These are phyloP conservation scores for Dissophora globulifera DNA, from an alignment of 192 early-diverging fungal genomes.

Conservation along the genomic window DNA sequence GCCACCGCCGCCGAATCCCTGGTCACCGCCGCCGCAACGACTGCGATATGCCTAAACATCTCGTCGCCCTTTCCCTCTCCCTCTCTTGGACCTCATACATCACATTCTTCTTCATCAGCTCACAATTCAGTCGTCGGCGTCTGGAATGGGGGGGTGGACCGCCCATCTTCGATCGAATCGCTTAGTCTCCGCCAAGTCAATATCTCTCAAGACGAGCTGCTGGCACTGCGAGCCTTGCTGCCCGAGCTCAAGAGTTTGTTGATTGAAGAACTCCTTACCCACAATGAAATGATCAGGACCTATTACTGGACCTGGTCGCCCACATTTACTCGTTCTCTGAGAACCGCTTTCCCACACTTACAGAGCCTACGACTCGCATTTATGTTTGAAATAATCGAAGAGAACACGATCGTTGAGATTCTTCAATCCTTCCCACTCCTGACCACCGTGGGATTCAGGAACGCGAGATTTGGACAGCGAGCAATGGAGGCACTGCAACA, in stretches of 20 bases:
- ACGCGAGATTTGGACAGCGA: constrained; percentile 22
- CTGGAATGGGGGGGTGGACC: constrained; percentile 2
- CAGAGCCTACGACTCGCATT: constrained; percentile 20
- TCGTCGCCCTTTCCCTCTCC: no score
- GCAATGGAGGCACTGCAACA: constrained; percentile 33
- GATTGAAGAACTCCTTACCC: constrained; percentile 42
- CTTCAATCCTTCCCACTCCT: constrained; percentile 30
- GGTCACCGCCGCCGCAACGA: no score
- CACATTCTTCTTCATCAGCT: no score
- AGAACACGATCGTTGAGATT: constrained; percentile 39
- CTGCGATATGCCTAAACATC: no score
- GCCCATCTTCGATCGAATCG: constrained; percentile 10
- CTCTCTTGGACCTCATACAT: no score
- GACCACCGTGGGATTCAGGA: constrained; percentile 37
- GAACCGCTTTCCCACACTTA: constrained; percentile 16
- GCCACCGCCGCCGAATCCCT: no score
- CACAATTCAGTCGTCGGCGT: no score
- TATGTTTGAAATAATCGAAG: constrained; percentile 31
- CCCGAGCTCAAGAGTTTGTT: constrained; percentile 13
- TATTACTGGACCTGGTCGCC: constrained; percentile 42
- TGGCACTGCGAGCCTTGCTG: constrained; percentile 7
- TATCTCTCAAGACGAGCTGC: constrained; percentile 31
- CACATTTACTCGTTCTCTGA: constrained; percentile 24
- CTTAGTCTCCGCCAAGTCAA: constrained; percentile 36
- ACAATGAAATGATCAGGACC: constrained; percentile 50